phyloP scores from a whole-genome alignment of 495 filamentous ascomycete species.

The Pyrenula massariospora region DNA sequence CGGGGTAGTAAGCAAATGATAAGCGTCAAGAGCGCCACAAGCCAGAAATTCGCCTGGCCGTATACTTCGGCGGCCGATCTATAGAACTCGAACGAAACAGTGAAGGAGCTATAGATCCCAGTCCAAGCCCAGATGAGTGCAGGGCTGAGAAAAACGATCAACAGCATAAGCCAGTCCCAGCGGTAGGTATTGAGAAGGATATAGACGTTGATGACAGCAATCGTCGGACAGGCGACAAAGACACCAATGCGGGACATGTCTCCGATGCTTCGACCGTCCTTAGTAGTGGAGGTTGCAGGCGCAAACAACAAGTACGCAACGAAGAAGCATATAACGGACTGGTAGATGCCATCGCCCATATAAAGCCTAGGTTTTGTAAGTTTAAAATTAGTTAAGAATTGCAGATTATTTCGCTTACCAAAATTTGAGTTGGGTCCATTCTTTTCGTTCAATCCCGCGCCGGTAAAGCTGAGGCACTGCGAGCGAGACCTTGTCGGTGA shows the following conservation, averaged over 20 bases:
- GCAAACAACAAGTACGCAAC: slow-evolving; percentile 74
- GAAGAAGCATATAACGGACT: slow-evolving; percentile 86
- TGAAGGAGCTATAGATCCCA: slow-evolving; percentile 70
- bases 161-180: slow-evolving; percentile 90
- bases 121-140: slow-evolving; percentile 95
- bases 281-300: slow-evolving; percentile 52
- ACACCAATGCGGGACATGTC: slow-evolving; percentile 75
- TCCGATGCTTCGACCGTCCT: slow-evolving; percentile 56
- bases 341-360: slow-evolving; percentile 90
- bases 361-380: slow-evolving; percentile 53
- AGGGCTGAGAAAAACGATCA: slow-evolving; percentile 71
- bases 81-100: slow-evolving; percentile 61
- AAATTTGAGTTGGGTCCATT: slow-evolving; percentile 96
- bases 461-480: slow-evolving; percentile 93
- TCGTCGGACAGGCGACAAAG: slow-evolving; percentile 67
- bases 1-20: slow-evolving; percentile 74
- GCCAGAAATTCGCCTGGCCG: slow-evolving; percentile 75
- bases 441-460: slow-evolving; percentile 87
- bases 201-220: slow-evolving; percentile 79
- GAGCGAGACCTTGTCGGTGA: slow-evolving; percentile 84
- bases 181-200: slow-evolving; percentile 91
- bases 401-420: slow-evolving; percentile 47
- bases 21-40: slow-evolving; percentile 59
- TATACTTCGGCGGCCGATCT: slow-evolving; percentile 68
- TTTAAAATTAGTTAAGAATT: neutral